These are phyloP conservation scores for Gastrolobium villosum DNA, from an alignment of 306 rosid genomes.

Conservation along the genomic window DNA sequence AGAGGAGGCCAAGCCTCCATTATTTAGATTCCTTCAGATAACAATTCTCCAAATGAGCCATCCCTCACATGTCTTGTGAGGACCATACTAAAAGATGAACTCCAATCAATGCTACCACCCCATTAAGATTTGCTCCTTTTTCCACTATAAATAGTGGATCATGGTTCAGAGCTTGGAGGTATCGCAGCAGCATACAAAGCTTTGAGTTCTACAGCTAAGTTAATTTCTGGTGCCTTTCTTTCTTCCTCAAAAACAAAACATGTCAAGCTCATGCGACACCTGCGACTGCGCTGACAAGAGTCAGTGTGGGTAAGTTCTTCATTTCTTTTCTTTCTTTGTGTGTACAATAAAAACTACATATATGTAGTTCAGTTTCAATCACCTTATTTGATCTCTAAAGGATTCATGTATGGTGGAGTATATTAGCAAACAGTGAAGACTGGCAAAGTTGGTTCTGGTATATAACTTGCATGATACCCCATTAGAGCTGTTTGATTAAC, in stretches of 20 bases:
- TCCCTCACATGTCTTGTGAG: conserved; percentile 52
- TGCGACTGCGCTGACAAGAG: conserved; percentile 75
- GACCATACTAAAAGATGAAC: conserved; percentile 26
- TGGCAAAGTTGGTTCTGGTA: neutral
- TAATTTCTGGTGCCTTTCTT: conserved; percentile 36
- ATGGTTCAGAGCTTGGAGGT: conserved; percentile 46
- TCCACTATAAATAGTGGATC: conserved; percentile 66
- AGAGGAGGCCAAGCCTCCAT: conserved; percentile 54
- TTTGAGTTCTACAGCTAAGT: conserved; percentile 33
- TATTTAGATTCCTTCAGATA: conserved; percentile 67
- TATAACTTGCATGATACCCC: neutral
- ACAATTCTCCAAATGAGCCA: conserved; percentile 52
- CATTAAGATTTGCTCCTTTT: conserved; percentile 7
- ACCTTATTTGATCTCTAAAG: neutral
- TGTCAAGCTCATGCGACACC: conserved; percentile 67
- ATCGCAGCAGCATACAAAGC: conserved; percentile 51
- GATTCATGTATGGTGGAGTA: neutral
- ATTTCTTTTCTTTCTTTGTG: neutral
- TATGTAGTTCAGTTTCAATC: neutral
- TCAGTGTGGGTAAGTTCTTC: conserved; percentile 68
- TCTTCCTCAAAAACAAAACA: conserved; percentile 49
- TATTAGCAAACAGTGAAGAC: neutral
- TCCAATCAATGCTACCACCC: neutral
- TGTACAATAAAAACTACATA: neutral
- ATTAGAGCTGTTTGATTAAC: conserved; percentile 7